These are phyloP conservation scores for Phytophthora rubi DNA, from an alignment of 352 stramenopile species.

Conservation along the genomic window DNA sequence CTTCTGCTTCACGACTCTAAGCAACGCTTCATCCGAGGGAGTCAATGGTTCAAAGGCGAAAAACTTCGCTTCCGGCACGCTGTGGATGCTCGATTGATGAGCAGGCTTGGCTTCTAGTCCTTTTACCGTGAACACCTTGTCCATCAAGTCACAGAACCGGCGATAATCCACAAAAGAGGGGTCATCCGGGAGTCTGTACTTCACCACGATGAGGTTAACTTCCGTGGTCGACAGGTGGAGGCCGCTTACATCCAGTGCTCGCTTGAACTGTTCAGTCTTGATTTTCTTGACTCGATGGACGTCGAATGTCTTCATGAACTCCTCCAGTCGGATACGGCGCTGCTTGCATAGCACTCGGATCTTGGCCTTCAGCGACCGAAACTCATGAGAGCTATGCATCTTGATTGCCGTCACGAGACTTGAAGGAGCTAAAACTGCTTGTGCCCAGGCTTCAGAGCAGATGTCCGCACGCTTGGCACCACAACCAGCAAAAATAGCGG, in stretches of 20 bases:
- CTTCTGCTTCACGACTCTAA: conserved; percentile 60
- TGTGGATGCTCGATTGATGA: conserved; percentile 37
- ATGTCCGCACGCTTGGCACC: neutral
- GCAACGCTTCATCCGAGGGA: conserved; percentile 38
- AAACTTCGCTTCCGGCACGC: conserved; percentile 37
- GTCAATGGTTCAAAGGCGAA: conserved; percentile 42
- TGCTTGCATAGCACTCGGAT: conserved; percentile 84
- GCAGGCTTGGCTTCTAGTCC: conserved; percentile 67
- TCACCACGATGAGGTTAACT: conserved; percentile 60
- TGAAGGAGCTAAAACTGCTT: conserved; percentile 3
- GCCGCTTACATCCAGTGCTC: conserved; percentile 77
- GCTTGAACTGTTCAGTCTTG: conserved; percentile 80
- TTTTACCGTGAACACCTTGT: conserved; percentile 87
- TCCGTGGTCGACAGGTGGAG: conserved; percentile 64
- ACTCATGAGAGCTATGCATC: conserved; percentile 79
- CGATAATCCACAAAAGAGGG: conserved; percentile 79
- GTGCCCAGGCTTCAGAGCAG: neutral
- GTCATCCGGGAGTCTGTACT: conserved; percentile 72
- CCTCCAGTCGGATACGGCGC: conserved; percentile 79
- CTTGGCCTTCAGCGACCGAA: conserved; percentile 83
- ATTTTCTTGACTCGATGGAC: conserved; percentile 87
- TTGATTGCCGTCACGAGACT: neutral
- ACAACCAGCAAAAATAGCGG: conserved; percentile 35
- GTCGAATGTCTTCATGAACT: conserved; percentile 92
- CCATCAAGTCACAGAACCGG: conserved; percentile 85